Base-by-base conservation (phyloP, 305 asterid species). In the Andrographis paniculata region DNA sequence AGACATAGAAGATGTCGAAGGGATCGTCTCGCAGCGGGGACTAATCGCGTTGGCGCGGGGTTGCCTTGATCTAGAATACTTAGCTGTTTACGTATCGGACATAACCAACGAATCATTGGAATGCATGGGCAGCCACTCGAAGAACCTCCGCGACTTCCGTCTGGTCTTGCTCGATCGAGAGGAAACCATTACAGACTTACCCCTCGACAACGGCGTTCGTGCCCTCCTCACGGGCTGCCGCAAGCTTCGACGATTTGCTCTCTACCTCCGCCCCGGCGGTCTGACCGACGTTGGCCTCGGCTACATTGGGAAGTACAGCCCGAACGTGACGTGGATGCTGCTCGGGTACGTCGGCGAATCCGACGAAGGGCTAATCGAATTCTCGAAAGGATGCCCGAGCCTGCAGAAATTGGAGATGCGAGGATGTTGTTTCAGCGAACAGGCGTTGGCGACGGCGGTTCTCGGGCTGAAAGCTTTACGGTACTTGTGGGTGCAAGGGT, bases 401-500 rank as follows among this genome's bases (percentile, higher is more conserved):
- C 71, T 91, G 45, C 89, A 86, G 42, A 91, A 87, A 70, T 64
- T 91, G 20, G 99, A 91, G 67, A 60, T 91, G 68, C 78, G 99
- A 49, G 95, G 96, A 2, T 91, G 99, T 49, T 70, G 73, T 65
- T 91, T 91, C 53, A 91, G 96, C 31, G 99, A 91, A 49, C 69
- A 63, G 3, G 99, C 99, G 16, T 53, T 91, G 41, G 95, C 96
- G 9, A 45, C 38, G 73, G 94, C 96, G 14, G 73, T 75, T 8
- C 17, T 70, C 60, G 75, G 62, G 53, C 61, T 91, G 60, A 48
- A 50, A 14, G 66, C 95, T 31, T 65, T 91, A 22, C 70, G 89
- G 75, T 91, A 87, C 57, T 50, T 87, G 52, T 83, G 99, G 99
- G 99, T 87, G 49, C 99, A 91, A 60, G 99, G 96, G 1, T 91